Evolutionary conservation across 176 grass and related monocot genomes (phyloP).

Genomic region (Oryza glumipatula): DNA sequence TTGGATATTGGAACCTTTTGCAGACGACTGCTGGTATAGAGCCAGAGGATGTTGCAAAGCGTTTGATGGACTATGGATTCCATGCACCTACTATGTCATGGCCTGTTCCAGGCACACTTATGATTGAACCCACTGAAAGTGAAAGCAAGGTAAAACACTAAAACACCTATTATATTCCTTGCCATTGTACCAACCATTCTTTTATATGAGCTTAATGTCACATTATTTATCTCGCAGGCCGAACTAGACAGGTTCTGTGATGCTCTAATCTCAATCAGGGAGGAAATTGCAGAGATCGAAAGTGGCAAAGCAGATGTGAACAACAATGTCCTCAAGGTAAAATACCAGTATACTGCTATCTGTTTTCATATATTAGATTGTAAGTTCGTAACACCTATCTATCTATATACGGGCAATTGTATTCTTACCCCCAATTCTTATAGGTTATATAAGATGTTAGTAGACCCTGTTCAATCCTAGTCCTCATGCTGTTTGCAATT

Average conservation of each 20-base stretch:
- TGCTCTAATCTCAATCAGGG: slow-evolving; percentile 96
- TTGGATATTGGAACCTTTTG: slow-evolving; percentile 23
- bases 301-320: slow-evolving; percentile 76
- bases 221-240: slow-evolving; percentile 60
- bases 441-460: not conserved
- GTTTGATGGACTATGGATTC: slow-evolving; percentile 98
- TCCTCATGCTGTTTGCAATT: not conserved
- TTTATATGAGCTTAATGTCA: slow-evolving; percentile 35
- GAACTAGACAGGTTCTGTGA: slow-evolving; percentile 99
- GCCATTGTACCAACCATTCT: slow-evolving; percentile 3
- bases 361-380: not conserved
- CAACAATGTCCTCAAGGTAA: slow-evolving; percentile 98
- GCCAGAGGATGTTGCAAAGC: slow-evolving; percentile 95
- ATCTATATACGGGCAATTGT: no score
- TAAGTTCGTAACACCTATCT: not conserved
- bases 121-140: slow-evolving; percentile 99
- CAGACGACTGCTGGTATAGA: slow-evolving; percentile 93
- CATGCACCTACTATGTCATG: slow-evolving; percentile 98
- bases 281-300: slow-evolving; percentile 92
- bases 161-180: slow-evolving; percentile 19
- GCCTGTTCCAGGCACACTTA: slow-evolving; percentile 98
- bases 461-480: slow-evolving; percentile 22
- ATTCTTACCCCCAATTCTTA: no score
- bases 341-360: not conserved
- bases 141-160: slow-evolving; percentile 86